Conservation (phyloP, 257 asterid species). For the Scutellaria baicalensis region DNA sequence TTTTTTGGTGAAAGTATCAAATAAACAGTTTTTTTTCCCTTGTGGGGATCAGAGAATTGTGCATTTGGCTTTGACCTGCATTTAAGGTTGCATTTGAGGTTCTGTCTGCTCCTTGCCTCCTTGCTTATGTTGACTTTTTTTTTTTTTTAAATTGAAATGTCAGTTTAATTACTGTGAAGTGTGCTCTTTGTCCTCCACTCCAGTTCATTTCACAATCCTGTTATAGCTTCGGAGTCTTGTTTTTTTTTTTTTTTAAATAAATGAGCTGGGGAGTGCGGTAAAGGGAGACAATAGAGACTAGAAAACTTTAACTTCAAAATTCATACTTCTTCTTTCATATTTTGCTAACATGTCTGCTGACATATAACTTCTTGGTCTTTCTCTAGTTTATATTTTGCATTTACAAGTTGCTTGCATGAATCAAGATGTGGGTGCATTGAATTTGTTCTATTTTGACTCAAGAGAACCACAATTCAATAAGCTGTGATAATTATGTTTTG, state of each 20-base stretch:
- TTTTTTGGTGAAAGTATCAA: background rate
- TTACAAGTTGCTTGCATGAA: background rate
- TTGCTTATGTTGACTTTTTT: background rate
- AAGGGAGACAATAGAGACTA: no score
- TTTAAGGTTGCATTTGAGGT: background rate
- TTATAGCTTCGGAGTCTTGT: background rate
- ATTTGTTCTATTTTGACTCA: background rate
- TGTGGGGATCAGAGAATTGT: background rate
- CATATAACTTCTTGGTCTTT: background rate
- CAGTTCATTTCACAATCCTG: background rate
- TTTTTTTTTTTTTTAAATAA: no score
- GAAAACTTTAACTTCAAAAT: background rate
- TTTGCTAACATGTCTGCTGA: background rate
- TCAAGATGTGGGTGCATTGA: background rate
- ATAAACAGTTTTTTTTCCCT: background rate
- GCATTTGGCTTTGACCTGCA: background rate
- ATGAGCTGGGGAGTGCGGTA: no score
- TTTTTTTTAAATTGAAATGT: background rate
- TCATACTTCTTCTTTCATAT: background rate
- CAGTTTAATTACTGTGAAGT: background rate
- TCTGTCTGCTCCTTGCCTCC: background rate
- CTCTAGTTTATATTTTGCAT: background rate
- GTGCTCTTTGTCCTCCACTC: background rate
- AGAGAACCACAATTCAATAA: background rate
- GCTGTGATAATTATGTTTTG: background rate